phyloP scores from a whole-genome alignment of 2,329 filamentous ascomycete genomes.

The Lecanosticta acicola region DNA sequence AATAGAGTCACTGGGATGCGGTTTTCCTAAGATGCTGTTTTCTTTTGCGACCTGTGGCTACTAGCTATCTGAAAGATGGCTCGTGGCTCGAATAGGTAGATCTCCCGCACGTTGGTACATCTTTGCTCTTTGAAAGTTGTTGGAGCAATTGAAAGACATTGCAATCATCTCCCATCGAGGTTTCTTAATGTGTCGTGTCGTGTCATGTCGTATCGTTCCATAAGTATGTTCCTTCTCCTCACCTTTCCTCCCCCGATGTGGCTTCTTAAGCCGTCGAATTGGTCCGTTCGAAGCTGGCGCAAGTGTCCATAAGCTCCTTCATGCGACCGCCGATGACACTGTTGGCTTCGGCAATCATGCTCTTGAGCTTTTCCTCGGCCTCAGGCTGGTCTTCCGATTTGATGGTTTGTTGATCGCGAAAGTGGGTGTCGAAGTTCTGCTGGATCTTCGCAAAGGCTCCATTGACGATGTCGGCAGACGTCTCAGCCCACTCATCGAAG shows the following conservation, averaged over 20 bases:
- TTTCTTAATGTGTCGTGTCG: too few relatives aligned
- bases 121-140: not conserved
- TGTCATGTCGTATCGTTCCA: too few relatives aligned
- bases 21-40: not conserved
- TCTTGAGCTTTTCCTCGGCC: not conserved
- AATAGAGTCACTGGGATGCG: not conserved
- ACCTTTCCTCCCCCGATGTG: not conserved
- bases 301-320: not conserved
- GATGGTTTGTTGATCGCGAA: not conserved
- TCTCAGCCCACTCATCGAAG: not conserved
- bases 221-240: not conserved
- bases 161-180: too few relatives aligned
- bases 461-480: not conserved
- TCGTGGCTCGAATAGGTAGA: not conserved
- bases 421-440: conserved; percentile 1
- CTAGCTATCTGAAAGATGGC: not conserved
- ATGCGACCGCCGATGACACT: not conserved
- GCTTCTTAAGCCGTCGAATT: not conserved
- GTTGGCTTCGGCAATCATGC: not conserved
- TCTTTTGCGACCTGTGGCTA: not conserved
- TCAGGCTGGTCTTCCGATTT: not conserved
- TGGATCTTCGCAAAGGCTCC: not conserved
- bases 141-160: too few relatives aligned
- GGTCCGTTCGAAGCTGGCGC: not conserved
- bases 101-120: not conserved